These are phyloP conservation scores for Penstemon barbatus DNA, from an alignment of 257 asterid genomes.

Conservation along the genomic window DNA sequence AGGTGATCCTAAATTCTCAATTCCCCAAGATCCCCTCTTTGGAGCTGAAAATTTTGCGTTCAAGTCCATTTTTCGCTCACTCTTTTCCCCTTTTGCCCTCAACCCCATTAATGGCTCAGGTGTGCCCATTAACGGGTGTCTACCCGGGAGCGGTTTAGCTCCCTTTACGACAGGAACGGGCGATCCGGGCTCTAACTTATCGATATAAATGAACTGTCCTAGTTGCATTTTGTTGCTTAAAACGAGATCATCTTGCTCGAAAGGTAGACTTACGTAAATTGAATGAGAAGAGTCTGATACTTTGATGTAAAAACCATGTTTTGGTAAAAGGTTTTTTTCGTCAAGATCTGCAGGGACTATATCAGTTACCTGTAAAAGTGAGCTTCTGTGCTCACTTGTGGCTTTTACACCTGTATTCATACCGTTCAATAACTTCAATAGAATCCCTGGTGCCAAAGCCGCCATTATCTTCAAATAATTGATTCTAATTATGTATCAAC, in stretches of 20 bases:
- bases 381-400: conserved; percentile 83
- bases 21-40: conserved; percentile 84
- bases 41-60: conserved; percentile 44
- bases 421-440: conserved; percentile 69
- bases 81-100: conserved; percentile 60
- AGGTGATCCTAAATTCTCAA: conserved; percentile 49
- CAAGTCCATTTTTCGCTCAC: conserved; percentile 25
- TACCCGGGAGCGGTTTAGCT: conserved; percentile 74
- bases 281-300: conserved; percentile 90
- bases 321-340: conserved; percentile 74
- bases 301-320: conserved; percentile 81
- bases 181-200: conserved; percentile 76
- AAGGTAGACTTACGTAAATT: conserved; percentile 71
- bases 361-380: conserved; percentile 81
- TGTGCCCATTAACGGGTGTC: conserved; percentile 82
- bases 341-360: conserved; percentile 94
- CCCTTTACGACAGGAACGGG: conserved; percentile 86
- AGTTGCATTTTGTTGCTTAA: conserved; percentile 85
- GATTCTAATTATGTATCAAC: not conserved
- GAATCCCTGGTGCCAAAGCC: conserved; percentile 78
- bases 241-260: conserved; percentile 89
- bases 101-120: conserved; percentile 92
- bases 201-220: conserved; percentile 85
- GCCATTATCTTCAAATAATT: conserved; percentile 48
- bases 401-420: conserved; percentile 76